phyloP scores from a whole-genome alignment of 345 rosid species.

The Turnera subulata region DNA sequence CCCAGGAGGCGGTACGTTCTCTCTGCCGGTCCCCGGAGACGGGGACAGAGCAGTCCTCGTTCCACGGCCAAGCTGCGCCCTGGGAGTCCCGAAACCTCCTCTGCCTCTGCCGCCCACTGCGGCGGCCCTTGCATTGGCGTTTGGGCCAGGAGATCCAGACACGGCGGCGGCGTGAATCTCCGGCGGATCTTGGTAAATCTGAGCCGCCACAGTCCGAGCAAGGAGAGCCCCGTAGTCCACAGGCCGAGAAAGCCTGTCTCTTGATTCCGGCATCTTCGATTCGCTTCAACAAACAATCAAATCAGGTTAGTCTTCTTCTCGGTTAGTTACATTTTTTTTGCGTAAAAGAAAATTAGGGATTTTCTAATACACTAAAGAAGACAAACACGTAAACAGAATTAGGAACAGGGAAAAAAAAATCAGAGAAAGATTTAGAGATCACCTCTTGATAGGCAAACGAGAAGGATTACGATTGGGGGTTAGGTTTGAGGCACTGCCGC shows the following conservation, averaged over 20 bases:
- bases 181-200: constrained; percentile 32
- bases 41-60: constrained; percentile 22
- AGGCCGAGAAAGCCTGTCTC: constrained; percentile 57
- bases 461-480: too few species aligned
- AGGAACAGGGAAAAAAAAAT: too few species aligned
- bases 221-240: constrained; percentile 46
- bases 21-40: too few species aligned
- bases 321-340: too few species aligned
- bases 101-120: constrained; percentile 29
- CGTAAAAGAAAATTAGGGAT: too few species aligned
- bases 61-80: constrained; percentile 27
- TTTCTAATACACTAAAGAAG: too few species aligned
- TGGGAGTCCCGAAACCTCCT: constrained; percentile 37
- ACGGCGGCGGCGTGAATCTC: constrained; percentile 4
- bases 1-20: constrained; percentile 26
- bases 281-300: constrained; percentile 16
- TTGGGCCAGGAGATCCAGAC: constrained; percentile 28
- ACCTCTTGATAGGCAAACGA: too few species aligned
- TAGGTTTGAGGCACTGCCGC: too few species aligned
- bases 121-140: background rate
- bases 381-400: too few species aligned
- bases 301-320: too few species aligned
- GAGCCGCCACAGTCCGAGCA: constrained; percentile 26
- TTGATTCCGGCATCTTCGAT: constrained; percentile 49
- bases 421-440: too few species aligned